These are phyloP conservation scores for Pseudocercospora cruenta DNA, from an alignment of 2,329 filamentous ascomycete species.

Conservation along the genomic window DNA sequence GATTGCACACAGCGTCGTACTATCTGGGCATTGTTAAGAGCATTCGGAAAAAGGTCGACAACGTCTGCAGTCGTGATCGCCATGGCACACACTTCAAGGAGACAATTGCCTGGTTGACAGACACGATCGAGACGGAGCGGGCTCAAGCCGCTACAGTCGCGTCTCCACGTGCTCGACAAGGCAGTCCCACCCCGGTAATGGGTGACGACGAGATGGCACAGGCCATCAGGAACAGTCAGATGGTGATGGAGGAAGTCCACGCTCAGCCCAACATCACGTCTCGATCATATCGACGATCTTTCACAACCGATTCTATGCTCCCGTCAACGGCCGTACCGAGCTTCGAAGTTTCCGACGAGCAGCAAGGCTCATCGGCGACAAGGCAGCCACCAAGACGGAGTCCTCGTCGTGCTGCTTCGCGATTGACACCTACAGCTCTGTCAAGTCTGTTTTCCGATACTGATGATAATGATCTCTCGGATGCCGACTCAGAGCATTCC, in stretches of 20 bases:
- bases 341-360: neutral
- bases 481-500: neutral
- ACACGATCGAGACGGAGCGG: constrained; percentile 15
- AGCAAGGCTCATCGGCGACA: neutral
- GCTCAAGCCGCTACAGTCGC: constrained; percentile 9
- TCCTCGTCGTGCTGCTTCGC: neutral
- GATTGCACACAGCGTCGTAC: constrained; percentile 11
- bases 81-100: constrained; percentile 13
- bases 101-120: constrained; percentile 11
- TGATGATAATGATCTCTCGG: neutral
- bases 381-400: neutral
- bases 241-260: neutral
- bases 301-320: constrained; percentile 1
- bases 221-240: constrained; percentile 10
- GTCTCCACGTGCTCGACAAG: constrained; percentile 4
- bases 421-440: neutral
- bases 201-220: constrained; percentile 16
- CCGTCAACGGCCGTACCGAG: neutral
- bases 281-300: neutral
- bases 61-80: constrained; percentile 12
- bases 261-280: too few species aligned
- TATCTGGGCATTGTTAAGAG: constrained; percentile 12
- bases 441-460: neutral
- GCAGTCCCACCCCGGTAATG: constrained; percentile 13
- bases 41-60: constrained; percentile 15